phyloP scores from a whole-genome alignment of 2,329 filamentous ascomycete genomes.

The Leptographium wingfieldii region DNA sequence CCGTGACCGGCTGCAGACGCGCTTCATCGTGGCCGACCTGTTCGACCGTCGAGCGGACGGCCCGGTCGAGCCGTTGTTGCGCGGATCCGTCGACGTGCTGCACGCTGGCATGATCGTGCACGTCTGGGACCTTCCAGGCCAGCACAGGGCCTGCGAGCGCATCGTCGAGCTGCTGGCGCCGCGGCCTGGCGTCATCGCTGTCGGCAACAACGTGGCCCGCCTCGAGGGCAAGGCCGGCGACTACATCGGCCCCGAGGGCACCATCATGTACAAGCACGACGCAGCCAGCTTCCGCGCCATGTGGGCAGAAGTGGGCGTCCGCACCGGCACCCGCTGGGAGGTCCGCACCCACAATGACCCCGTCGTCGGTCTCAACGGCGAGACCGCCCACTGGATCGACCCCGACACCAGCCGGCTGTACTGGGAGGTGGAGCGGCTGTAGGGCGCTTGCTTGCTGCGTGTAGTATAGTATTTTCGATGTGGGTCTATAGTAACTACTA shows the following conservation, averaged over 20 bases:
- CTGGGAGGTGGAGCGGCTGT: not conserved
- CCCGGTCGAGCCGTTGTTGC: not conserved
- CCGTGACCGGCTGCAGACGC: constrained; percentile 3
- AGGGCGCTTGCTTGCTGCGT: not conserved
- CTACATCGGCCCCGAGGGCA: constrained; percentile 1
- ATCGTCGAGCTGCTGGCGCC: constrained; percentile 13
- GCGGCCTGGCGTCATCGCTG: constrained; percentile 11
- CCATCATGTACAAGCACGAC: constrained; percentile 23
- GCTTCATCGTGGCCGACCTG: constrained; percentile 7
- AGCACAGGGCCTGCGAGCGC: constrained; percentile 13
- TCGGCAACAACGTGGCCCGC: constrained; percentile 8
- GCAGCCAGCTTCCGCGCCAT: constrained; percentile 35
- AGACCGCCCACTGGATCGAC: not conserved
- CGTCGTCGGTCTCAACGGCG: not conserved
- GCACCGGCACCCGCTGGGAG: constrained; percentile 37
- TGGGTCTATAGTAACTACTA: no score
- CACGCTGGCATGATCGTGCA: constrained; percentile 16
- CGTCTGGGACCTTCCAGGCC: constrained; percentile 14
- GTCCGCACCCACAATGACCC: constrained; percentile 16
- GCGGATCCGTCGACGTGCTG: constrained; percentile 12
- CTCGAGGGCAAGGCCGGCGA: not conserved
- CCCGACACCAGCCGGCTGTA: not conserved
- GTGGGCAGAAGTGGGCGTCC: constrained; percentile 38
- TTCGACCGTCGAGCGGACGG: constrained; percentile 1
- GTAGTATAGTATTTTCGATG: no score